These are phyloP conservation scores for Saturnispora saitoi DNA, from an alignment of 805 yeast species.

Conservation along the genomic window DNA sequence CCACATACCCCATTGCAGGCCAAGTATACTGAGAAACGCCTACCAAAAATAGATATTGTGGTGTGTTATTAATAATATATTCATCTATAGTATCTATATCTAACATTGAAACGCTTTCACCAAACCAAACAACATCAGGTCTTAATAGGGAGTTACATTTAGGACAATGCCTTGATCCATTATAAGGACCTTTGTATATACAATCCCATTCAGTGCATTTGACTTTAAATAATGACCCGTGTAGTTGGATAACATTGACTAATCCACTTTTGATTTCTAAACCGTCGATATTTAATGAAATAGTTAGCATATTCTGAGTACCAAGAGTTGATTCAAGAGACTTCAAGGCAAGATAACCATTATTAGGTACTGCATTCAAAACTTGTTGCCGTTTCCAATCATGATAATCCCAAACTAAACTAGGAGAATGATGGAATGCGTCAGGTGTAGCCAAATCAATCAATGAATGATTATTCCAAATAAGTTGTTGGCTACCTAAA, in stretches of 20 bases:
- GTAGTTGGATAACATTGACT: constrained; percentile 23
- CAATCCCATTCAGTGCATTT: constrained; percentile 73
- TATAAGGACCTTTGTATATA: constrained; percentile 42
- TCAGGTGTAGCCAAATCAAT: constrained; percentile 88
- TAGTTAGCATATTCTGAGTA: neutral
- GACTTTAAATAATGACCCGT: constrained; percentile 68
- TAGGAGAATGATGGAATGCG: constrained; percentile 77
- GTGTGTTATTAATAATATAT: constrained; percentile 33
- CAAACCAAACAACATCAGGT: constrained; percentile 94
- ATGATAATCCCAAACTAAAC: constrained; percentile 86
- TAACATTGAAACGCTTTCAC: constrained; percentile 70
- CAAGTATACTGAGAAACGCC: constrained; percentile 83
- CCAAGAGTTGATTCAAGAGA: neutral
- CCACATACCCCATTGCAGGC: constrained; percentile 47
- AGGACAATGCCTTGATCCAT: constrained; percentile 61
- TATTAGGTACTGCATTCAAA: constrained; percentile 48
- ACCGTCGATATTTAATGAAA: constrained; percentile 58
- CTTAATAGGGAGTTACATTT: constrained; percentile 59
- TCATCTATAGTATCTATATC: constrained; percentile 62
- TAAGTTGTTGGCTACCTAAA: constrained; percentile 39
- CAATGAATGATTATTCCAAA: constrained; percentile 67
- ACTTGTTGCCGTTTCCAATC: constrained; percentile 60
- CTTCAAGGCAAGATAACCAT: neutral
- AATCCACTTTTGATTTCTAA: constrained; percentile 47
- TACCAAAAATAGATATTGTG: constrained; percentile 24